Evolutionary conservation across 352 stramenopile species (phyloP).

Genomic region (Pythium sp.): DNA sequence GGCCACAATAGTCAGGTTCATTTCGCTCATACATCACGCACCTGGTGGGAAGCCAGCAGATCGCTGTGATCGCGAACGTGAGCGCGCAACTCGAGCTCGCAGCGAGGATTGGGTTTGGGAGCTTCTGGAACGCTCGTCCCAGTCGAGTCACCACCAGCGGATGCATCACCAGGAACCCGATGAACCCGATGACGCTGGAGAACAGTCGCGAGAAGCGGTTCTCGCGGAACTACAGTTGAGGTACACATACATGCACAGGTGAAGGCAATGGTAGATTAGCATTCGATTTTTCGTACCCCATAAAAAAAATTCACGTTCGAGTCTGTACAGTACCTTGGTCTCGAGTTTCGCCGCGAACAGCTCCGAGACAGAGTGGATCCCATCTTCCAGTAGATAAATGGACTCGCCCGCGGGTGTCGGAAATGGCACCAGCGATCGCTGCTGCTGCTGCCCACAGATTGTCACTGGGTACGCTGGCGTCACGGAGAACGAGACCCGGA

Average conservation of each 20-base stretch:
- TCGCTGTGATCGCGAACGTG: conserved; percentile 43
- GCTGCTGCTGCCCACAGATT: conserved; percentile 49
- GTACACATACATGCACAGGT: background rate
- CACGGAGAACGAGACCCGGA: conserved; percentile 66
- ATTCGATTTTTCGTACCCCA: background rate
- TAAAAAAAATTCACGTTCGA: background rate
- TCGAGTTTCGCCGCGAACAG: conserved; percentile 49
- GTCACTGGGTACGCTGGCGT: conserved; percentile 65
- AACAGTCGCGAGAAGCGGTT: conserved; percentile 71
- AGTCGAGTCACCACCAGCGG: conserved; percentile 29
- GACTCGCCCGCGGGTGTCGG: conserved; percentile 34
- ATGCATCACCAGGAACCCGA: conserved; percentile 62
- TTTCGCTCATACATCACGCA: conserved; percentile 14
- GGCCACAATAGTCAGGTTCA: background rate
- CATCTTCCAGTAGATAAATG: conserved; percentile 63
- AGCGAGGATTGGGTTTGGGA: conserved; percentile 53
- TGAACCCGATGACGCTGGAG: conserved; percentile 55
- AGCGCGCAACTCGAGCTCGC: conserved; percentile 42
- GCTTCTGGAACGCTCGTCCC: conserved; percentile 22
- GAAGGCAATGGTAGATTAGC: background rate
- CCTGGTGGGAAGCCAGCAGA: conserved; percentile 54
- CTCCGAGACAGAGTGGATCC: conserved; percentile 39
- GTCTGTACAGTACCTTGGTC: conserved; percentile 30
- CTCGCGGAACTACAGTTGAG: conserved; percentile 38
- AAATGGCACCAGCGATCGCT: conserved; percentile 40